Evolutionary conservation across 148 eudicot species (phyloP).

Genomic region (Fagopyrum tataricum): DNA sequence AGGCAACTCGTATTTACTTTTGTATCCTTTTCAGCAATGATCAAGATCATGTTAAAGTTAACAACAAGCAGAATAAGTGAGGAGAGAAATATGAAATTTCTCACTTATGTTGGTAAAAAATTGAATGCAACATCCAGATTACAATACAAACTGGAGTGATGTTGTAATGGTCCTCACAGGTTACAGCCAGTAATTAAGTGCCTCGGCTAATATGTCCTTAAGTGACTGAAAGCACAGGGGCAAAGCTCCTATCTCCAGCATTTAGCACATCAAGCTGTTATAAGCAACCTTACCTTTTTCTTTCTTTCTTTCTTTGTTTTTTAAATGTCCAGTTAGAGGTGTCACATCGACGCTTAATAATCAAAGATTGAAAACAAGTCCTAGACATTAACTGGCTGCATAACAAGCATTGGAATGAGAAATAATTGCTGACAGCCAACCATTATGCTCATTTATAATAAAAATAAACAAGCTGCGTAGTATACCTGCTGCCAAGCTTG

Average conservation of each 20-base stretch:
- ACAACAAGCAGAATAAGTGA: neutral
- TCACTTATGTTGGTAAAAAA: neutral
- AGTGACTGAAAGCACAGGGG: neutral
- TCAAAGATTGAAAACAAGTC: neutral
- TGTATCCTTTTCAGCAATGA: neutral
- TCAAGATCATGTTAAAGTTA: neutral
- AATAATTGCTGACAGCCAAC: neutral
- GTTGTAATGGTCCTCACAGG: neutral
- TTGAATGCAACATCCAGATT: neutral
- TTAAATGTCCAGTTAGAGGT: neutral
- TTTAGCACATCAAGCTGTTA: neutral
- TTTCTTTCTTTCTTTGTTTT: neutral
- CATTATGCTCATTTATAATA: neutral
- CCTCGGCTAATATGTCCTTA: neutral
- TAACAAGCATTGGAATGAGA: neutral
- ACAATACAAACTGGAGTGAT: neutral
- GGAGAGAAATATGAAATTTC: neutral
- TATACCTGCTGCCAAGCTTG: slow-evolving; percentile 94
- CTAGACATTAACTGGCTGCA: neutral
- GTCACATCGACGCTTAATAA: neutral
- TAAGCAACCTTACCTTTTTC: neutral
- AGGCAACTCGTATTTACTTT: neutral
- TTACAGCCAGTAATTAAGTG: neutral
- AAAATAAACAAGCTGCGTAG: neutral
- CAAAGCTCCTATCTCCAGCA: neutral